A percentile compares a stretch with the other conserved stretches of the same genome.
Evolutionary conservation across 2,329 filamentous ascomycete species (phyloP).

Genomic region (Colletotrichum zoysiae): DNA sequence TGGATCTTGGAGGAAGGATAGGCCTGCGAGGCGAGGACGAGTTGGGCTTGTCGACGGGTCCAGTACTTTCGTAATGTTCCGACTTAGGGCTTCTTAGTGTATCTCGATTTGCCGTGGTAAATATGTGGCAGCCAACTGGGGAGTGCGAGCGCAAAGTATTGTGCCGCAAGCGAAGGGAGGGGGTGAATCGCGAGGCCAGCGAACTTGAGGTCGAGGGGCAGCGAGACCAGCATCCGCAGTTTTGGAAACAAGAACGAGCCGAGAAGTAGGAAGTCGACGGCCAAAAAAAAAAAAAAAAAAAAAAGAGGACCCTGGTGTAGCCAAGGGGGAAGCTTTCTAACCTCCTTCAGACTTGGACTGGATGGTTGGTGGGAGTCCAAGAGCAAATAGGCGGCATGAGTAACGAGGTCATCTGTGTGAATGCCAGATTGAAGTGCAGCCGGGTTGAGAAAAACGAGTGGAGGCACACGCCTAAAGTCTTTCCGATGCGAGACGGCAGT

Average conservation of each 20-base stretch:
- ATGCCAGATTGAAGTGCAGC: constrained; percentile 19
- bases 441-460: constrained; percentile 12
- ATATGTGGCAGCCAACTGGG: constrained; percentile 32
- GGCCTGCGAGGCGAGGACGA: constrained; percentile 32
- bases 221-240: constrained; percentile 40
- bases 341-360: constrained; percentile 33
- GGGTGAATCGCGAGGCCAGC: constrained; percentile 32
- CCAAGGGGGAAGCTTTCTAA: constrained; percentile 18
- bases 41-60: constrained; percentile 35
- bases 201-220: constrained; percentile 41
- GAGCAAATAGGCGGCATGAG: constrained; percentile 16
- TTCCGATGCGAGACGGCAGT: constrained; percentile 36
- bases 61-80: constrained; percentile 37
- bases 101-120: constrained; percentile 38
- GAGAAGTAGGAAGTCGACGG: constrained; percentile 19
- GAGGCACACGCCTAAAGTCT: constrained; percentile 29
- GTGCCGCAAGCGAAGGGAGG: constrained; percentile 37
- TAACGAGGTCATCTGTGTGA: constrained; percentile 5
- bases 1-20: constrained; percentile 39
- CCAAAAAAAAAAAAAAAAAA: too few relatives aligned
- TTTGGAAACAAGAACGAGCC: constrained; percentile 35
- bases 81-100: constrained; percentile 38
- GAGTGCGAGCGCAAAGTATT: constrained; percentile 29
- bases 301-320: constrained; percentile 28
- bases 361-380: constrained; percentile 6